These are phyloP conservation scores for Glarea lozoyensis DNA, from an alignment of 495 filamentous ascomycete species.

Conservation along the genomic window DNA sequence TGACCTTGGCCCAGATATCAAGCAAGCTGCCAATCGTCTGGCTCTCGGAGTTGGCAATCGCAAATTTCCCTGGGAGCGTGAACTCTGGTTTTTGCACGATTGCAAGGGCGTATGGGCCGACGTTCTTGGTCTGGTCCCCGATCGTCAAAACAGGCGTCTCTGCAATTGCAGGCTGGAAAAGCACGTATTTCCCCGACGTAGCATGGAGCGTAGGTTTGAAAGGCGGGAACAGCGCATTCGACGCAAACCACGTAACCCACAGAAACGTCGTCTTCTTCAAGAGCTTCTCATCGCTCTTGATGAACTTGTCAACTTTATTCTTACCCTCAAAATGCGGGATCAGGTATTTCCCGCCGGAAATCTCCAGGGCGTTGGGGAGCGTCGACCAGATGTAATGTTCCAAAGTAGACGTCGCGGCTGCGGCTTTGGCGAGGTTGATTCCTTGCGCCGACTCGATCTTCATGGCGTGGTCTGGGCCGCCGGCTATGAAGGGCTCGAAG, in stretches of 20 bases:
- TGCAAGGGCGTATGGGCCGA: conserved; percentile 28
- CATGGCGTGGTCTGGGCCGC: conserved; percentile 11
- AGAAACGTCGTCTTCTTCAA: conserved; percentile 30
- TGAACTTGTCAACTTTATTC: conserved; percentile 27
- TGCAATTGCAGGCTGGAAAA: conserved; percentile 22
- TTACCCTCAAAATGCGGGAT: conserved; percentile 35
- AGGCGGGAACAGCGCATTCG: conserved; percentile 24
- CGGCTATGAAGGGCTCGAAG: conserved; percentile 15
- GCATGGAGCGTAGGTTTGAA: conserved; percentile 21
- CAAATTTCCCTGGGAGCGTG: conserved; percentile 22
- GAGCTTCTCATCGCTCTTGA: conserved; percentile 23
- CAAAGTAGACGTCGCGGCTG: conserved; percentile 25
- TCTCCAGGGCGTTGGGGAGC: conserved; percentile 24
- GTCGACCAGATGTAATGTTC: conserved; percentile 41
- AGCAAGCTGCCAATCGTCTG: conserved; percentile 27
- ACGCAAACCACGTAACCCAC: conserved; percentile 28
- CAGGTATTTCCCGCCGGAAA: conserved; percentile 22
- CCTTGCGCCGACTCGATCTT: conserved; percentile 27
- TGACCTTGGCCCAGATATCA: conserved; percentile 26
- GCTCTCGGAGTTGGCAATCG: conserved; percentile 23
- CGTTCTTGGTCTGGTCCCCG: conserved; percentile 30
- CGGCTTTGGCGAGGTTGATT: conserved; percentile 34
- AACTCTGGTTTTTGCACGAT: conserved; percentile 29
- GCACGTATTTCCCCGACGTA: conserved; percentile 24
- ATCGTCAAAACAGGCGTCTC: conserved; percentile 27